phyloP scores from a whole-genome alignment of 1,139 yeast species.

The Lodderomyces elongisporus region DNA sequence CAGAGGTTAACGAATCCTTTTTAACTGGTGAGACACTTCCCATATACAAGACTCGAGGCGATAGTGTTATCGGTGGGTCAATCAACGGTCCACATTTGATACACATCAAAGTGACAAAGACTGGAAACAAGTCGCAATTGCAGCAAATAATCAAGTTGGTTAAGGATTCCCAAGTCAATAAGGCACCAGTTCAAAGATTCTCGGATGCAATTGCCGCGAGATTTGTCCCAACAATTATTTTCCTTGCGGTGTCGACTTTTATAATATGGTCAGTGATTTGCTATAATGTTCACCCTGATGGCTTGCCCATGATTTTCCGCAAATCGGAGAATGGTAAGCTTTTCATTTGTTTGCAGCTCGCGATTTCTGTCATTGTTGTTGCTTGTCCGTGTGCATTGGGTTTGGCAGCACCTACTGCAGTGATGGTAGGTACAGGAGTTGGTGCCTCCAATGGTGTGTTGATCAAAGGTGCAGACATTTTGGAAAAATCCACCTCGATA shows the following conservation, averaged over 20 bases:
- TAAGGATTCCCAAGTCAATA: slow-evolving; percentile 80
- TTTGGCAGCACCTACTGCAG: slow-evolving; percentile 95
- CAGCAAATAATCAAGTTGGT: slow-evolving; percentile 84
- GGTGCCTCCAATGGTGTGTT: slow-evolving; percentile 89
- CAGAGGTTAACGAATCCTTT: slow-evolving; percentile 83
- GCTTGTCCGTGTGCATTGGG: slow-evolving; percentile 99
- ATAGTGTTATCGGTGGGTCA: slow-evolving; percentile 80
- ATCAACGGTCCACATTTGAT: slow-evolving; percentile 75
- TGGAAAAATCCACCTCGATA: slow-evolving; percentile 67
- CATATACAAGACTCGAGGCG: slow-evolving; percentile 56
- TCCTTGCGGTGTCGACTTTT: slow-evolving; percentile 62
- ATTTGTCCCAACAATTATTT: slow-evolving; percentile 75
- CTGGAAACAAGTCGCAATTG: slow-evolving; percentile 82
- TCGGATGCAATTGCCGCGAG: slow-evolving; percentile 83
- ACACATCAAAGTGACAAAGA: slow-evolving; percentile 59
- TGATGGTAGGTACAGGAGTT: slow-evolving; percentile 97
- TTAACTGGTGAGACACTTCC: slow-evolving; percentile 89
- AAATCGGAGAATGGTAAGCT: slow-evolving; percentile 52
- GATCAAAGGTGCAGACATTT: slow-evolving; percentile 87
- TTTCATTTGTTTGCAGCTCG: slow-evolving; percentile 68
- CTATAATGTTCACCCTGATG: slow-evolving; percentile 24
- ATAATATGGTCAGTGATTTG: slow-evolving; percentile 55
- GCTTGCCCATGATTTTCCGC: slow-evolving; percentile 53
- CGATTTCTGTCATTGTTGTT: slow-evolving; percentile 92
- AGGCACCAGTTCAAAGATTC: slow-evolving; percentile 86